Evolutionary conservation across 2,329 filamentous ascomycete species (phyloP).

Genomic region (Ophiostoma himal-ulmi): DNA sequence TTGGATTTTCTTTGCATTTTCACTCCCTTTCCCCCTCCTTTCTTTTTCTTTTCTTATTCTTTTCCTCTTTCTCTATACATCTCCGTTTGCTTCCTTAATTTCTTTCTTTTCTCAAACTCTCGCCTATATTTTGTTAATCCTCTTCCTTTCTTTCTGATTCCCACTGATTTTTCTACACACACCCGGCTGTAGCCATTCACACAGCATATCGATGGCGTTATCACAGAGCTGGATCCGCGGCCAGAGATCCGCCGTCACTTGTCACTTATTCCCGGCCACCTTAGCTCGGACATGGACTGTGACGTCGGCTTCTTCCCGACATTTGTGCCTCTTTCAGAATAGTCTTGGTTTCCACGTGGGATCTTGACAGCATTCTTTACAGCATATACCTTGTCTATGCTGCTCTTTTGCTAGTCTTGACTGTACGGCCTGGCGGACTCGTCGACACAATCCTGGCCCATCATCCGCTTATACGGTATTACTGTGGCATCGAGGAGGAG

Average conservation of each 20-base stretch:
- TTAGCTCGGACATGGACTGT: not conserved
- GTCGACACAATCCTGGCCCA: not conserved
- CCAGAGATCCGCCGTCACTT: slow-evolving; percentile 4
- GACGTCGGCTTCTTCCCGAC: not conserved
- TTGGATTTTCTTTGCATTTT: not conserved
- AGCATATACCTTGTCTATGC: not conserved
- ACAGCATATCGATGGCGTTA: not conserved
- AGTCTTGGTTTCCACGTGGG: not conserved
- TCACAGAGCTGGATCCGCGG: not conserved
- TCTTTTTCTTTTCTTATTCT: not conserved
- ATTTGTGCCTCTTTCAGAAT: not conserved
- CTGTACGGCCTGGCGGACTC: not conserved
- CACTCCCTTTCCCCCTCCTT: too few species aligned
- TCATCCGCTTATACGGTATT: not conserved
- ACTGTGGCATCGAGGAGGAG: slow-evolving; percentile 5
- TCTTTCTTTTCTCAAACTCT: not conserved
- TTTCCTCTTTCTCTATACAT: not conserved
- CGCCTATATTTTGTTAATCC: not conserved
- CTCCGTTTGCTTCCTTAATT: not conserved
- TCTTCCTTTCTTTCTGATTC: not conserved
- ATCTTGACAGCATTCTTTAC: not conserved
- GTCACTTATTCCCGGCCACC: not conserved
- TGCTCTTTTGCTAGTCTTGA: not conserved
- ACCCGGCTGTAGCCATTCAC: not conserved
- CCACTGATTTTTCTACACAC: not conserved